Evolutionary conservation across 495 filamentous ascomycete species (phyloP).

Genomic region (Xylaria acuta): DNA sequence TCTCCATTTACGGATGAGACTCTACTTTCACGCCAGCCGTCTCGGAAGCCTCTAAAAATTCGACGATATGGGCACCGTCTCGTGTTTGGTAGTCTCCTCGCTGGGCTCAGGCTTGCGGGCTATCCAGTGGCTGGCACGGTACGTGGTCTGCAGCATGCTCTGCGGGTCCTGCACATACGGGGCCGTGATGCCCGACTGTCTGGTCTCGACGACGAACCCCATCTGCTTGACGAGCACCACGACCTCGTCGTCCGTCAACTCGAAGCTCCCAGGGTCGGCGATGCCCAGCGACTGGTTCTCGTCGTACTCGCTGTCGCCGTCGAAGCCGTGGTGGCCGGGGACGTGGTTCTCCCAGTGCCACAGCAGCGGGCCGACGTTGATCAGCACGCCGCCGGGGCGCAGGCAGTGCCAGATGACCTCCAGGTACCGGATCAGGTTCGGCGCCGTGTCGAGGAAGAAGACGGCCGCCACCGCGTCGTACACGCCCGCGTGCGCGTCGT

Average conservation of each 20-base stretch:
- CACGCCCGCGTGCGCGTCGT: constrained; percentile 58
- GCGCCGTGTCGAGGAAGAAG: constrained; percentile 97
- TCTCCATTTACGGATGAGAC: background rate
- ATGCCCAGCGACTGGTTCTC: constrained; percentile 59
- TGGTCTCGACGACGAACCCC: constrained; percentile 76
- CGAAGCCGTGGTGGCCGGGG: constrained; percentile 51
- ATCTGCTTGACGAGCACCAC: constrained; percentile 72
- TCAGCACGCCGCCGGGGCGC: constrained; percentile 78
- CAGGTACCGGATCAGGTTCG: constrained; percentile 87
- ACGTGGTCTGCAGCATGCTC: constrained; percentile 86
- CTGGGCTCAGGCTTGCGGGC: constrained; percentile 66
- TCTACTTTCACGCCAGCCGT: background rate
- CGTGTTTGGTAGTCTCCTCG: background rate
- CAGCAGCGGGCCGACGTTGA: constrained; percentile 87
- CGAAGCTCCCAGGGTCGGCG: constrained; percentile 81
- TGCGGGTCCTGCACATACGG: constrained; percentile 85
- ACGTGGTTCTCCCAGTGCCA: constrained; percentile 81
- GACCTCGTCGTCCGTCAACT: constrained; percentile 88
- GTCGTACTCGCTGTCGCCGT: constrained; percentile 52
- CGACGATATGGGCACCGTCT: background rate
- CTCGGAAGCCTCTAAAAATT: background rate
- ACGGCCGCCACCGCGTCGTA: constrained; percentile 88
- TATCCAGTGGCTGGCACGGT: constrained; percentile 80
- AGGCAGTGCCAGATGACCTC: constrained; percentile 81
- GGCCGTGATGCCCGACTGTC: constrained; percentile 58